A percentile compares a stretch with the other conserved stretches of the same genome.
phyloP scores from a whole-genome alignment of 129 eudicot genomes.

The Saussurea involucrata region DNA sequence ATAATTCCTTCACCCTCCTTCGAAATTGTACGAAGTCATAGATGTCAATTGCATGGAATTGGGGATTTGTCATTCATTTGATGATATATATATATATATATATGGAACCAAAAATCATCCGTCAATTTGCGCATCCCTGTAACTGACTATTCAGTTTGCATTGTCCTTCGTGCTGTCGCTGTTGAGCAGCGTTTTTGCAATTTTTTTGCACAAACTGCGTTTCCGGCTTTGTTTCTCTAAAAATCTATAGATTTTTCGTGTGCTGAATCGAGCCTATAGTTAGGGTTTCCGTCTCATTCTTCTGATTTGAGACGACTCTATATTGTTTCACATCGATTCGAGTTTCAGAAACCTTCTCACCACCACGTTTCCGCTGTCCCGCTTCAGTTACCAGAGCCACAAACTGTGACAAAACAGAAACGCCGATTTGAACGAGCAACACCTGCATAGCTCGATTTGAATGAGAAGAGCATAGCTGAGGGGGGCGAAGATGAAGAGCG shows the following conservation, averaged over 20 bases:
- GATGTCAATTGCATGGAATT: neutral
- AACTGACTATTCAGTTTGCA: neutral
- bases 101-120: neutral
- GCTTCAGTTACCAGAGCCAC: neutral
- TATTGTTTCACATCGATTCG: neutral
- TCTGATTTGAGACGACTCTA: neutral
- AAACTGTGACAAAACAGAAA: neutral
- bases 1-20: neutral
- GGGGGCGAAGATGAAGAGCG: no score
- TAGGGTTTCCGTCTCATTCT: neutral
- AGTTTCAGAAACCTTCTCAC: neutral
- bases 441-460: neutral
- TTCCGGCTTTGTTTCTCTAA: neutral
- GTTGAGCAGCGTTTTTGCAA: neutral
- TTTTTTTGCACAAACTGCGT: neutral
- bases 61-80: neutral
- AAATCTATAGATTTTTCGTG: neutral
- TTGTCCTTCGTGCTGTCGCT: neutral
- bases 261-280: neutral
- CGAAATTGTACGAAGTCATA: neutral
- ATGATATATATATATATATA: neutral
- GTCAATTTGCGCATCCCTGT: neutral
- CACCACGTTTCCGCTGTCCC: neutral
- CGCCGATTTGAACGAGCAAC: neutral
- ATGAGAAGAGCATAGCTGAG: no score